A percentile compares a stretch with the other conserved stretches of the same genome.
phyloP scores from a whole-genome alignment of 495 filamentous ascomycete species.

The Aspergillus taichungensis region DNA sequence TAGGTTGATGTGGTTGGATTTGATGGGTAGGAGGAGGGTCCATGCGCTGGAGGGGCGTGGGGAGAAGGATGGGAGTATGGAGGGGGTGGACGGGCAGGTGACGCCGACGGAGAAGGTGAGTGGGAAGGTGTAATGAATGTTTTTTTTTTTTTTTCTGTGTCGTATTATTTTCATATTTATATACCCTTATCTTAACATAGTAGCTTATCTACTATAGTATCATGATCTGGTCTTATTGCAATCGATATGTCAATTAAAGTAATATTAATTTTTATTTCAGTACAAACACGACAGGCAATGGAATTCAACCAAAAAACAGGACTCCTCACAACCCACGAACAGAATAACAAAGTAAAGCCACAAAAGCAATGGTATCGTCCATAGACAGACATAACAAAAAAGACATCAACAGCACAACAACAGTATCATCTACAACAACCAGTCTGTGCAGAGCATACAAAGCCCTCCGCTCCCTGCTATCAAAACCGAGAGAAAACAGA shows the following conservation, averaged over 20 bases:
- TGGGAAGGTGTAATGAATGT: constrained; percentile 9
- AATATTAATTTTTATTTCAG: no score
- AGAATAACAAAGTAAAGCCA: no score
- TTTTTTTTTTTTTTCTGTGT: not conserved
- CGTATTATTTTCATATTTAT: not conserved
- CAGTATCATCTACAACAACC: no score
- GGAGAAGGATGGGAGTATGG: constrained; percentile 6
- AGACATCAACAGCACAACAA: not conserved
- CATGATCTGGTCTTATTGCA: no score
- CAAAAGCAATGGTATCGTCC: not conserved
- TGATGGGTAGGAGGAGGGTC: constrained; percentile 46
- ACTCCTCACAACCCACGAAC: no score
- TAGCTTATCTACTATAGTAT: no score
- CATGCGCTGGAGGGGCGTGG: constrained; percentile 14
- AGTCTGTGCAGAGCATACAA: no score
- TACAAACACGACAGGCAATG: no score
- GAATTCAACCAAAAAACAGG: no score
- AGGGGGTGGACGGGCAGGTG: constrained; percentile 20
- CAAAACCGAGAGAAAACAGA: constrained; percentile 1
- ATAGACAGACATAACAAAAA: not conserved
- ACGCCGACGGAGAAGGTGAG: constrained; percentile 23
- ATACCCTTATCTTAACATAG: no score
- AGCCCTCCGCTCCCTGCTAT: not conserved
- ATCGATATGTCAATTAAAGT: no score
- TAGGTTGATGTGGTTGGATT: constrained; percentile 58